phyloP scores from a whole-genome alignment of 2,329 filamentous ascomycete species.

The Pestalotiopsis fici region DNA sequence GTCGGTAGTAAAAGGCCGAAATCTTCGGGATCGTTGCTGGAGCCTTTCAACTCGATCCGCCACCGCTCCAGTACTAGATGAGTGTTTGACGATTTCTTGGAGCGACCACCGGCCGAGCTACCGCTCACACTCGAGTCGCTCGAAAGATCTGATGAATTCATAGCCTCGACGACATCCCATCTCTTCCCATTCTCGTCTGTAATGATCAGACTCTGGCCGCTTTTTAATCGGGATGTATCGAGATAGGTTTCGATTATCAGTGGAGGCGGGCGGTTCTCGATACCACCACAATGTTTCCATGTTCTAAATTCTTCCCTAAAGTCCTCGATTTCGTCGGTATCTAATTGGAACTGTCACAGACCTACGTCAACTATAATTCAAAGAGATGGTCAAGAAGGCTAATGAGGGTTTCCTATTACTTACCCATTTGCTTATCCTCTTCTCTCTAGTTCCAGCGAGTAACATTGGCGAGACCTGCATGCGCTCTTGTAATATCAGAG shows the following conservation, averaged over 20 bases:
- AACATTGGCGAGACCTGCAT: constrained; percentile 56
- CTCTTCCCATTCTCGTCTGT: constrained; percentile 87
- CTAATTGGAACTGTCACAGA: constrained; percentile 79
- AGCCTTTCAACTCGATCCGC: constrained; percentile 78
- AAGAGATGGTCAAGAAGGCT: too few relatives aligned
- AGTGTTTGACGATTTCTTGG: constrained; percentile 53
- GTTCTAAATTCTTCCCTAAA: constrained; percentile 78
- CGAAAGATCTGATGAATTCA: constrained; percentile 64
- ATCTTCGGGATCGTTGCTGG: constrained; percentile 49
- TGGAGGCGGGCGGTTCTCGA: constrained; percentile 76
- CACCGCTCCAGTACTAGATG: constrained; percentile 90
- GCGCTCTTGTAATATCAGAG: constrained; percentile 80
- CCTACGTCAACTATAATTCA: constrained; percentile 13
- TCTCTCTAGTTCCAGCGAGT: constrained; percentile 28
- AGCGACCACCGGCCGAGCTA: constrained; percentile 38
- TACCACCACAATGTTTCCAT: constrained; percentile 80
- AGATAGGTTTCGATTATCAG: constrained; percentile 90
- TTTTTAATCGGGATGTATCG: constrained; percentile 75
- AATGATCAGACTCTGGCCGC: constrained; percentile 84
- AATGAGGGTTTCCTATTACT: constrained; percentile 13
- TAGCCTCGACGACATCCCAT: constrained; percentile 86
- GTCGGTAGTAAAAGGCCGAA: constrained; percentile 73
- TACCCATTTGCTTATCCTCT: constrained; percentile 32
- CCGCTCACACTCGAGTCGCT: constrained; percentile 54
- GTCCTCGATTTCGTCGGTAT: constrained; percentile 88